Evolutionary conservation across 805 yeast genomes (phyloP).

Genomic region (Lipomyces spencermartinsiae): DNA sequence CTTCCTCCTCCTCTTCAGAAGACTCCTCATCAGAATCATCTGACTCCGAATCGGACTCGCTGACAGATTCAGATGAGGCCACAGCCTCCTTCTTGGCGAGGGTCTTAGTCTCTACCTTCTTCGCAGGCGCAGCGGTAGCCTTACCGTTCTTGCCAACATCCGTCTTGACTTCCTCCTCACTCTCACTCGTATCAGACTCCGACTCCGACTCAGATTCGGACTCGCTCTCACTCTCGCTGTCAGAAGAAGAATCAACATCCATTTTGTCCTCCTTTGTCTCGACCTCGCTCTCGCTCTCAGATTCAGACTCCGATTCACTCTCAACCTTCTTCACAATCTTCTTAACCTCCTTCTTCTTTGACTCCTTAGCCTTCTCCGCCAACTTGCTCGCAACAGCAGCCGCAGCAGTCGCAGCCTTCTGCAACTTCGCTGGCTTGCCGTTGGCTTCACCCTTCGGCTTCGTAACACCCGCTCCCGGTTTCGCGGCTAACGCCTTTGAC

Average conservation of each 20-base stretch:
- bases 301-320: slow-evolving; percentile 30
- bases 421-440: slow-evolving; percentile 33
- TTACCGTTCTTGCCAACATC: slow-evolving; percentile 7
- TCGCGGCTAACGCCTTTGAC: slow-evolving; percentile 33
- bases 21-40: slow-evolving; percentile 41
- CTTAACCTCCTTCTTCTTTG: slow-evolving; percentile 37
- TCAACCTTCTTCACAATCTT: slow-evolving; percentile 20
- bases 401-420: slow-evolving; percentile 40
- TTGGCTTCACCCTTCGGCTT: slow-evolving; percentile 38
- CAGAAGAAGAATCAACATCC: slow-evolving; percentile 27
- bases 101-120: not conserved
- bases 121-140: slow-evolving; percentile 21
- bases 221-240: not conserved
- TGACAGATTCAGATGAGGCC: slow-evolving; percentile 45
- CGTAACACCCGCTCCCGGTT: slow-evolving; percentile 35
- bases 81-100: slow-evolving; percentile 31
- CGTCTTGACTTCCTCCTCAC: slow-evolving; percentile 36
- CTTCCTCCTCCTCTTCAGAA: slow-evolving; percentile 43
- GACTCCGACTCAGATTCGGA: slow-evolving; percentile 39
- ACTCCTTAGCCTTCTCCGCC: slow-evolving; percentile 43
- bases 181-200: slow-evolving; percentile 22
- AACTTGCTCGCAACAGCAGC: slow-evolving; percentile 45
- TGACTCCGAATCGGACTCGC: slow-evolving; percentile 44
- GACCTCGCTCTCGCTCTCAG: slow-evolving; percentile 19
- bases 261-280: slow-evolving; percentile 26